Conservation (phyloP, 768 basidiomycete species). For the Kwoniella heveanensis region DNA sequence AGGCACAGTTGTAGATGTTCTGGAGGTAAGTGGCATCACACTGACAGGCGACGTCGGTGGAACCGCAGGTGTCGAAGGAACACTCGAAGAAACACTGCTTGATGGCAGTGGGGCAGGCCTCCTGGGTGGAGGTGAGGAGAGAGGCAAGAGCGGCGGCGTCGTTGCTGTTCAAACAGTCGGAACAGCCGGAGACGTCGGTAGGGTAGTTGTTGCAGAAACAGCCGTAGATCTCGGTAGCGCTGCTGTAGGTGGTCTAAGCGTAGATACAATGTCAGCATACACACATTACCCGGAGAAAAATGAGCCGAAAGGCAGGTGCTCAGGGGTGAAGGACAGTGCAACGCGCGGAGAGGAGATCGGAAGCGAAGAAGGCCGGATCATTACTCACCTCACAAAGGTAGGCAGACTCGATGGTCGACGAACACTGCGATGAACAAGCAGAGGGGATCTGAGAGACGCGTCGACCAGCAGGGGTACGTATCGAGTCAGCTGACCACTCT, state of each 20-base stretch:
- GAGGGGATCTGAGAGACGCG: conserved; percentile 40
- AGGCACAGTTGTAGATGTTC: conserved; percentile 54
- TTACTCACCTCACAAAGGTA: conserved; percentile 47
- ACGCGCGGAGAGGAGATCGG: background rate
- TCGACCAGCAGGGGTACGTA: background rate
- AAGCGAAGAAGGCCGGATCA: background rate
- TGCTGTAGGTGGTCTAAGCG: conserved; percentile 15
- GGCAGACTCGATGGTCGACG: conserved; percentile 40
- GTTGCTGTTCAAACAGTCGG: conserved; percentile 48
- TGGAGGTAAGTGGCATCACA: conserved; percentile 49
- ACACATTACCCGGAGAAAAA: background rate
- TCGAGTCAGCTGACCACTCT: background rate
- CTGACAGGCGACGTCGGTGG: conserved; percentile 52
- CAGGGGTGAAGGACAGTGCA: background rate
- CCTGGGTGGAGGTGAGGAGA: conserved; percentile 37
- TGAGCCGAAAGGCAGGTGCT: background rate
- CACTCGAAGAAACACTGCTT: conserved; percentile 51
- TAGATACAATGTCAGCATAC: conserved; percentile 2
- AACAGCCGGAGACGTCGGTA: conserved; percentile 46
- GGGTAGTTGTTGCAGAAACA: conserved; percentile 54
- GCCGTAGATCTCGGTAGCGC: conserved; percentile 41
- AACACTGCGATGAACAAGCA: conserved; percentile 45
- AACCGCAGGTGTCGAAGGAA: conserved; percentile 45
- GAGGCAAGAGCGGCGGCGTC: conserved; percentile 37
- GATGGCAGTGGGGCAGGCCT: conserved; percentile 32